A percentile compares a stretch with the other conserved stretches of the same genome.
Evolutionary conservation across 2,329 filamentous ascomycete genomes (phyloP).

Genomic region (Hymenoscyphus albidus): DNA sequence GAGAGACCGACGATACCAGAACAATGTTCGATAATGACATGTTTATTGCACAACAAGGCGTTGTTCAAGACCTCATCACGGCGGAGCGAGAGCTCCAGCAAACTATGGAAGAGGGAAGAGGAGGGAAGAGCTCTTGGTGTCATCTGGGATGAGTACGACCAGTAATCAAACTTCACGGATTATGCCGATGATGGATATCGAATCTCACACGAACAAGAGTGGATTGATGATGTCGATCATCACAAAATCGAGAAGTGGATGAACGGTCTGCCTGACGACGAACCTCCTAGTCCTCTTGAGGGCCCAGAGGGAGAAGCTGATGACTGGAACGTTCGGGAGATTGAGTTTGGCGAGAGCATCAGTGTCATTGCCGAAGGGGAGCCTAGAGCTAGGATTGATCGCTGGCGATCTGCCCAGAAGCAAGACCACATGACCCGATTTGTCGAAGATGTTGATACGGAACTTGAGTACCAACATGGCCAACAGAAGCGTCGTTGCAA

Average conservation of each 20-base stretch:
- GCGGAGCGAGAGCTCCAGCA: slow-evolving; percentile 14
- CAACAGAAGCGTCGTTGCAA: background rate
- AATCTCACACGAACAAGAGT: slow-evolving; percentile 18
- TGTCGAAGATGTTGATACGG: background rate
- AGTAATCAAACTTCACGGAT: slow-evolving; percentile 19
- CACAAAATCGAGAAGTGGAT: slow-evolving; percentile 21
- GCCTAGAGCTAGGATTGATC: slow-evolving; percentile 15
- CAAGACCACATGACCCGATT: background rate
- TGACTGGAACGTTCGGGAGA: slow-evolving; percentile 13
- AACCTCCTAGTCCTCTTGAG: background rate
- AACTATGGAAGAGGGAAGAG: slow-evolving; percentile 5
- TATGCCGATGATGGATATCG: slow-evolving; percentile 21
- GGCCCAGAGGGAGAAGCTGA: slow-evolving; percentile 1
- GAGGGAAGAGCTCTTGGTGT: slow-evolving; percentile 12
- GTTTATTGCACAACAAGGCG: too few relatives aligned
- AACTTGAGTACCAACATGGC: background rate
- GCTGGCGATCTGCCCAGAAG: slow-evolving; percentile 10
- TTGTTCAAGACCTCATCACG: slow-evolving; percentile 5
- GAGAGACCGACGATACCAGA: too few relatives aligned
- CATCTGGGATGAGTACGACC: slow-evolving; percentile 8
- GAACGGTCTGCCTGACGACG: slow-evolving; percentile 4
- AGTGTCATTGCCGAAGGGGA: slow-evolving; percentile 16
- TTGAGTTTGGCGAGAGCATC: slow-evolving; percentile 18
- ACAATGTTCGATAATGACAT: too few relatives aligned
- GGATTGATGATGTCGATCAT: slow-evolving; percentile 16